Conservation (phyloP, 441 rosid genomes). For the Metrosideros polymorpha region DNA sequence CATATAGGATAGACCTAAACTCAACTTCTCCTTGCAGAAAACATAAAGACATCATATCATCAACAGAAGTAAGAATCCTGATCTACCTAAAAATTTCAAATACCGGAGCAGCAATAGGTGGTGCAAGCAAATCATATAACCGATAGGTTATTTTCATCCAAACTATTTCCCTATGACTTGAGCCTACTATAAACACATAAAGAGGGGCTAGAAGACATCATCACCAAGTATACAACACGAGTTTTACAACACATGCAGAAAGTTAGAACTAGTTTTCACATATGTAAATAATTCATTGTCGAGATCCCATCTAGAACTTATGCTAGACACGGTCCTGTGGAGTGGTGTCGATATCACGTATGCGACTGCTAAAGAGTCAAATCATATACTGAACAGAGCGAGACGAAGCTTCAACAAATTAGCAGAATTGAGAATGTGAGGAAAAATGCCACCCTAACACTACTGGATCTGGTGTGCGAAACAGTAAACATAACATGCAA, state of each 20-base stretch:
- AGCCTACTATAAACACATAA: not conserved
- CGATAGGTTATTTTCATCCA: not conserved
- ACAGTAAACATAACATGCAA: not conserved
- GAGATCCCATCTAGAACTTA: not conserved
- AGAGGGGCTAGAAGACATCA: not conserved
- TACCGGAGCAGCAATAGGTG: not conserved
- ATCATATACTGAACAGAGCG: not conserved
- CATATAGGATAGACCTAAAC: slow-evolving; percentile 85
- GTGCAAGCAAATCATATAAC: not conserved
- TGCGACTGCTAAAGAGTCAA: not conserved
- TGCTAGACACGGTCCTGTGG: not conserved
- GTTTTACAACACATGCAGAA: not conserved
- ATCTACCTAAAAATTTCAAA: not conserved
- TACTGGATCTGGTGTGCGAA: not conserved
- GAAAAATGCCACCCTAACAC: too few species aligned
- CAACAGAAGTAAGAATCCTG: not conserved
- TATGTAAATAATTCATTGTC: not conserved
- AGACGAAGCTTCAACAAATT: not conserved
- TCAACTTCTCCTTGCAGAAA: slow-evolving; percentile 84
- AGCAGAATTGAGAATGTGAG: too few species aligned
- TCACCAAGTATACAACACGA: not conserved
- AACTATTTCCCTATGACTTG: not conserved
- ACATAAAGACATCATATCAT: not conserved
- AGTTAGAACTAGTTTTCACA: not conserved
- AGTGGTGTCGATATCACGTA: not conserved